These are phyloP conservation scores for Leishmania amazonensis DNA, from an alignment of 208 protist species.

Conservation along the genomic window DNA sequence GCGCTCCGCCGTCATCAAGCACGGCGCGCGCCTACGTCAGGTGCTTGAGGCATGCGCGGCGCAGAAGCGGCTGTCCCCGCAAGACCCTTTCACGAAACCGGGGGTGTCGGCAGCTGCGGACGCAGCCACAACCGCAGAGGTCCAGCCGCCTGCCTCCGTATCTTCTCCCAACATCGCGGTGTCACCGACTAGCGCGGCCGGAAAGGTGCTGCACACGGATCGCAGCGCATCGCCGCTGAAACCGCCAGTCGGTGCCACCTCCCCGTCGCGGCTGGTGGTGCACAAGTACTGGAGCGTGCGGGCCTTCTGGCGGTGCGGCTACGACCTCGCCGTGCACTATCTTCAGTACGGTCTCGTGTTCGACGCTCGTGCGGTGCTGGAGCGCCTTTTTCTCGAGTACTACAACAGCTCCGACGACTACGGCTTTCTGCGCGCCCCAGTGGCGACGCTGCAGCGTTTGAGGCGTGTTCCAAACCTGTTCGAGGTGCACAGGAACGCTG, in stretches of 20 bases:
- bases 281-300: conserved; percentile 50
- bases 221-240: conserved; percentile 12
- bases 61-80: conserved; percentile 28
- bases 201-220: neutral
- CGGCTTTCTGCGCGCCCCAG: conserved; percentile 35
- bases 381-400: conserved; percentile 73
- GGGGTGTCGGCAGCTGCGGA: neutral
- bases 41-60: conserved; percentile 36
- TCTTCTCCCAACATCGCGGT: neutral
- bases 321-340: conserved; percentile 72
- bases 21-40: conserved; percentile 25
- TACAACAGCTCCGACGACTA: conserved; percentile 91
- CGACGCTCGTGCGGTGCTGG: conserved; percentile 50
- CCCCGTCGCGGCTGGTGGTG: neutral
- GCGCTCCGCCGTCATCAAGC: conserved; percentile 41
- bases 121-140: neutral
- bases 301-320: conserved; percentile 65
- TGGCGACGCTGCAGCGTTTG: conserved; percentile 53
- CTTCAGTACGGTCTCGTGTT: conserved; percentile 75
- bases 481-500: conserved; percentile 32
- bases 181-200: neutral
- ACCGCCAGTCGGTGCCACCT: neutral
- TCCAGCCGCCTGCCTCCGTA: neutral
- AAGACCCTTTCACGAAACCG: conserved; percentile 28
- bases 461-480: conserved; percentile 57